A percentile compares a stretch with the other conserved stretches of the same genome.
These are phyloP conservation scores for Sporothrix dimorphospora DNA, from an alignment of 2,329 filamentous ascomycete species.

Conservation along the genomic window DNA sequence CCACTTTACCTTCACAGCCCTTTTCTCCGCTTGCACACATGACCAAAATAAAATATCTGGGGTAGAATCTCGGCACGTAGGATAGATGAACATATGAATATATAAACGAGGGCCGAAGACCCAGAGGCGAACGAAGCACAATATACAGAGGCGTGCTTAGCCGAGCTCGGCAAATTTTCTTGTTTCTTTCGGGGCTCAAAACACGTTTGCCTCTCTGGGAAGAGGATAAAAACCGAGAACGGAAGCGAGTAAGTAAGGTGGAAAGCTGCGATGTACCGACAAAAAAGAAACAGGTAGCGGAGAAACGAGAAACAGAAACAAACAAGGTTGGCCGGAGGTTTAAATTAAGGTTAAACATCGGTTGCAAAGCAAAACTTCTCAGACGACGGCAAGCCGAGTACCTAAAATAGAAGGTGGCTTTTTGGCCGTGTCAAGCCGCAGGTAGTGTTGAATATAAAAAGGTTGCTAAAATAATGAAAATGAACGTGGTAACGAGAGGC, in stretches of 20 bases:
- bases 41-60: slow-evolving; percentile 1
- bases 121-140: not conserved
- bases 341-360: not conserved
- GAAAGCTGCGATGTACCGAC: not conserved
- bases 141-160: slow-evolving; percentile 2
- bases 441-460: not conserved
- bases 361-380: not conserved
- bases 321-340: not conserved
- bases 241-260: no score
- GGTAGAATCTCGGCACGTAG: not conserved
- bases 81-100: not conserved
- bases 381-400: not conserved
- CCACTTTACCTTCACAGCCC: not conserved
- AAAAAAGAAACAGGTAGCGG: no score
- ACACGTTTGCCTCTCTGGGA: not conserved
- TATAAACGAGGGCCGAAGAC: not conserved
- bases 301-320: not conserved
- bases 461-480: not conserved
- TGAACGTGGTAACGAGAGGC: not conserved
- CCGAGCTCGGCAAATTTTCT: slow-evolving; percentile 20
- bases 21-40: slow-evolving; percentile 6
- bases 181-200: not conserved
- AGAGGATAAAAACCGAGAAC: not conserved
- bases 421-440: not conserved
- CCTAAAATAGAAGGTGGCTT: slow-evolving; percentile 4